Conservation (phyloP, 2,329 filamentous ascomycete species). For the Penicillium sp. region DNA sequence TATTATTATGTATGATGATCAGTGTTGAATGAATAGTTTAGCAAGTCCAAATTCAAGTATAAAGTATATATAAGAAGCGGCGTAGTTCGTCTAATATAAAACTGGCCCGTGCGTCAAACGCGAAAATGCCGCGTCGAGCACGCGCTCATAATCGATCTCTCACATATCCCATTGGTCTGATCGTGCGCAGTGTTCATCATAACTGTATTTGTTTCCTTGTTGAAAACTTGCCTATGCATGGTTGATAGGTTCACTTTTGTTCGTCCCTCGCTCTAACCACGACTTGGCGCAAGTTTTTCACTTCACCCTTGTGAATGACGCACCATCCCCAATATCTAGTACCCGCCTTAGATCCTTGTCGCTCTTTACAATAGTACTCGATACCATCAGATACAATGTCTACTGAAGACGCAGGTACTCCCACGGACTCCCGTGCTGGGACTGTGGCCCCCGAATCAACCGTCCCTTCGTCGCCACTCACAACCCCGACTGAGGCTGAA, state of each 20-base stretch:
- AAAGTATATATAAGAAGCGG: too few relatives aligned
- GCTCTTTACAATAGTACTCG: neutral
- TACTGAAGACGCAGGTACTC: conserved; percentile 25
- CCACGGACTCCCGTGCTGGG: conserved; percentile 27
- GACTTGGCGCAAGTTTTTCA: neutral
- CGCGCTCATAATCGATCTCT: neutral
- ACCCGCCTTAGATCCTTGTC: neutral
- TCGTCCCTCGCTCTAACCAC: neutral
- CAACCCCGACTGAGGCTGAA: conserved; percentile 18
- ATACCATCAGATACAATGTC: conserved; percentile 23
- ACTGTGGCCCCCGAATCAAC: conserved; percentile 32
- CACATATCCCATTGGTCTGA: neutral
- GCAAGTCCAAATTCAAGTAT: neutral
- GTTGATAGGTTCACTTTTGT: neutral
- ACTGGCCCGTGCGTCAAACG: conserved; percentile 4
- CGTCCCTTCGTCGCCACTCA: conserved; percentile 31
- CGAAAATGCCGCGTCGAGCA: conserved; percentile 9
- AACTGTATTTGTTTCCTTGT: neutral
- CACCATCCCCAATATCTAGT: neutral
- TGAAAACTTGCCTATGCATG: neutral
- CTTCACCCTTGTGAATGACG: conserved; percentile 4
- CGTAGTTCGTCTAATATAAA: conserved; percentile 4
- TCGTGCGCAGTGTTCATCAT: neutral
- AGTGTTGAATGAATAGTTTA: neutral
- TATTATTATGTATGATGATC: neutral